Evolutionary conservation across 305 asterid species (phyloP).

Genomic region (Solanum hybrid): DNA sequence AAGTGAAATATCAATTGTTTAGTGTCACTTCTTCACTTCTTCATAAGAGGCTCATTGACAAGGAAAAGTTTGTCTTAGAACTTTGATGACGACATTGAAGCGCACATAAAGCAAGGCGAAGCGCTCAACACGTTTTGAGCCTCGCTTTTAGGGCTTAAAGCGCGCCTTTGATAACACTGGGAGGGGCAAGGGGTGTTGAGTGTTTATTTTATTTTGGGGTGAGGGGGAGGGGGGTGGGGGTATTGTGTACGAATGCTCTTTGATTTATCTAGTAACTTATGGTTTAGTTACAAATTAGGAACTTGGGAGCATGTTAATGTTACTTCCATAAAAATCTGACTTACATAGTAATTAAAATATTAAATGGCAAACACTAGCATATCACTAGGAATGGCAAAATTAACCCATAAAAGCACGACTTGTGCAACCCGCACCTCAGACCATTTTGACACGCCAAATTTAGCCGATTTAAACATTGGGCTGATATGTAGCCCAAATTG

Average conservation of each 20-base stretch:
- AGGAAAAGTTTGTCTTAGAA: too few relatives aligned
- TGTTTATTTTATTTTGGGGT: neutral
- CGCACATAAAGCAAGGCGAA: too few relatives aligned
- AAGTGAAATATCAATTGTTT: too few relatives aligned
- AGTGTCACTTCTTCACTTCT: too few relatives aligned
- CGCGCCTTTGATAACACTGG: neutral
- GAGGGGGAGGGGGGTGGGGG: neutral
- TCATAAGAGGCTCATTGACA: too few relatives aligned
- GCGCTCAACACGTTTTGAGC: too few relatives aligned
- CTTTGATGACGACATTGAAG: too few relatives aligned
- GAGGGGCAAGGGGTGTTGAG: neutral
- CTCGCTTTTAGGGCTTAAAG: too few relatives aligned
- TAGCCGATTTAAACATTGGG: neutral
- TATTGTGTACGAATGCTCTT: neutral
- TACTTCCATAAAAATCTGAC: neutral
- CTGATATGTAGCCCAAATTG: neutral
- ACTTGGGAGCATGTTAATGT: neutral
- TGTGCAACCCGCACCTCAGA: neutral
- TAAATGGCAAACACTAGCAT: neutral
- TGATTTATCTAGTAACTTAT: neutral
- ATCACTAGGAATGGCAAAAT: neutral
- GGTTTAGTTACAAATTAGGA: neutral
- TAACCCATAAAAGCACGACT: neutral
- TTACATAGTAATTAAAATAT: neutral
- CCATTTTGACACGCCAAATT: neutral